Base-by-base conservation (phyloP, 2,329 filamentous ascomycete species). In the Massarina eburnea region DNA sequence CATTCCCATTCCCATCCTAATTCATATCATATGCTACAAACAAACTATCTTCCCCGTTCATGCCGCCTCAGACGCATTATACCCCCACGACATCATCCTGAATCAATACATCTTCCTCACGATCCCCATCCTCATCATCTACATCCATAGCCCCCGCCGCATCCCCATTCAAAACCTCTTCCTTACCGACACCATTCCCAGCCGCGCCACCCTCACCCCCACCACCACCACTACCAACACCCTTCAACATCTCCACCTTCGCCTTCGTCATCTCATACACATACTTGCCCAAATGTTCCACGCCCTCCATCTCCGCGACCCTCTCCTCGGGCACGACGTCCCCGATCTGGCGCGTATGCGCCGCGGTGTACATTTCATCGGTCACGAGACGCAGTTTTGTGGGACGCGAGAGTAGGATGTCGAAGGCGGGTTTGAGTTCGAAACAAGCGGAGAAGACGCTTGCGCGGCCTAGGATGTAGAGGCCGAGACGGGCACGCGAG, bases 201-300 rank as follows among this genome's bases (percentile, higher is more conserved):
- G 73, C 24, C 46, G 43, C 8, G 60, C 56, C 43, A 72, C 67
- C 20, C 66, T 61, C 12, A 71, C 72, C 4, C 58, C 37, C 21
- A 18, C 30, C 17, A n/a, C 30, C 24, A 26, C 24, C 24, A 0
- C 62, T 71, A 1, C 66, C 65, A 5, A 66, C 68, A 37, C 68
- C 72, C 53, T 77, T 82, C 59, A 84, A 61, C 35, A 76, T 77
- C 61, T 82, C 79, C 1, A 85, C 70, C 69, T 85, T 86, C 7
- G 83, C 83, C 62, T 86, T 82, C 3, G 91, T 95, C 90, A 99
- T 99, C 70, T 99, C 89, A 67, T 83, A 96, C 18, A 99, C 92
- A 69, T 96, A 99, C 72, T 96, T 88, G 0, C 94, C 94, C 27
- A 99, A 71, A 73, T 99, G 94, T 74, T 99, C 92, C 1, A 97